Evolutionary conservation across 345 rosid genomes (phyloP), one percentile per base, ranked within the genome.

Genomic region (Bruguiera sexangula): DNA sequence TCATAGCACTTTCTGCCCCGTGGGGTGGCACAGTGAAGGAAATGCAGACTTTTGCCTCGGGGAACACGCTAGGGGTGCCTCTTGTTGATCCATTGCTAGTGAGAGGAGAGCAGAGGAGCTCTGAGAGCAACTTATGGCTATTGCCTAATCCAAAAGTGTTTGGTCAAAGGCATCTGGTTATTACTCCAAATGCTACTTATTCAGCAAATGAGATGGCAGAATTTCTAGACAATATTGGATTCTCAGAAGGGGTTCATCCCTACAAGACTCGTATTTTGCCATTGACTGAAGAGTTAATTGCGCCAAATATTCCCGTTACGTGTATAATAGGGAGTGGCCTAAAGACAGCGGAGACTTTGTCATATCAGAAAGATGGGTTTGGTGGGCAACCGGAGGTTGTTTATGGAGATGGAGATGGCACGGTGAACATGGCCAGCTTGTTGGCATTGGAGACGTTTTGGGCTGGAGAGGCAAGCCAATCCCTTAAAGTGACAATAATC

Each of bases 341-440:
- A 66, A 82, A 62, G 73, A 89, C 98, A 0, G 74, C 88, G 3
- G 97, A 91, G 85, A 79, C 74, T 22, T 51, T 85, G 69, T 66
- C 81, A n/a, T 87, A 89, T 16, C 74, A 81, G 50, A 69, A 69
- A 56, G 61, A 75, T 66, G 89, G 93, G 26, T 94, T 89, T 9
- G 86, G 88, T 51, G 71, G 74, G 79, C 85, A 73, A 54, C 97
- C 97, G 10, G 74, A 85, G 57, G 75, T 86, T 62, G 79, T 77
- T 59, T 83, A 89, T 21, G 97, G 98, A 64, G 96, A 91, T 58
- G 95, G 95, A 61, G 97, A 94, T 30, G 98, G 98, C 29, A 94
- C 98, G 0, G 96, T 88, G 73, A 87, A 85, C 63, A 68, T 87
- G 82, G 85, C 55, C 60, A 94, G 98, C 72, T 73, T 89, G 77